These are phyloP conservation scores for Zoysia japonica DNA, from an alignment of 176 grass and related monocot genomes.

Conservation along the genomic window DNA sequence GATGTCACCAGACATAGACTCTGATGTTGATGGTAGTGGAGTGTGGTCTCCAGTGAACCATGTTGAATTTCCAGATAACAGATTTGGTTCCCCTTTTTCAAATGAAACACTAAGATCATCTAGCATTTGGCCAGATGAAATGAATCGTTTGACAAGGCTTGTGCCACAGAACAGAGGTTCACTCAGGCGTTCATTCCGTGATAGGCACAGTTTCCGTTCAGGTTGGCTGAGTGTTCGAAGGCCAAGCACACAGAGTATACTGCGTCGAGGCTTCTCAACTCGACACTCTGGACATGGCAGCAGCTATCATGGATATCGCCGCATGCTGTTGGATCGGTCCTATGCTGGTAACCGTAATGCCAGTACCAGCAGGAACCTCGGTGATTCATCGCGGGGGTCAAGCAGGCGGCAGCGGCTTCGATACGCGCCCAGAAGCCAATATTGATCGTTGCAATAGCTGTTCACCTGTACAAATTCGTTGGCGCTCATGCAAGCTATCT, in stretches of 20 bases:
- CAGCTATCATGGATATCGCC: constrained; percentile 18
- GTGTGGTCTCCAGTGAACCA: constrained; percentile 47
- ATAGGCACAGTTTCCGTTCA: constrained; percentile 48
- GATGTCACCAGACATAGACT: constrained; percentile 40
- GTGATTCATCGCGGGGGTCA: constrained; percentile 33
- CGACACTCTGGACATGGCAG: constrained; percentile 4
- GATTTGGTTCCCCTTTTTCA: constrained; percentile 35
- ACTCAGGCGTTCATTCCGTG: constrained; percentile 25
- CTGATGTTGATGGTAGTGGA: constrained; percentile 48
- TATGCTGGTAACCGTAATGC: constrained; percentile 14
- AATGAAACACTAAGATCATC: constrained; percentile 44
- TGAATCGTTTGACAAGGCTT: constrained; percentile 29
- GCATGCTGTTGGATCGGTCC: constrained; percentile 11
- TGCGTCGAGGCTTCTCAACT: constrained; percentile 33
- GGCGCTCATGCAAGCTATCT: constrained; percentile 27
- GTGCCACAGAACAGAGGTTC: constrained; percentile 26
- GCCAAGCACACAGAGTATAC: constrained; percentile 27
- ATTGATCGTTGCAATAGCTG: neutral
- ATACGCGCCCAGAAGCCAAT: constrained; percentile 42
- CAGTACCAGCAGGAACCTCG: constrained; percentile 26
- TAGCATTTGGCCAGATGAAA: constrained; percentile 50
- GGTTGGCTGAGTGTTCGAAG: constrained; percentile 45
- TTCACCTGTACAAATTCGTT: constrained; percentile 32
- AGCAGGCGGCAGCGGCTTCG: constrained; percentile 50
- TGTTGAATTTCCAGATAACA: constrained; percentile 46